These are phyloP conservation scores for Ocimum tenuiflorum DNA, from an alignment of 257 asterid genomes.

Conservation along the genomic window DNA sequence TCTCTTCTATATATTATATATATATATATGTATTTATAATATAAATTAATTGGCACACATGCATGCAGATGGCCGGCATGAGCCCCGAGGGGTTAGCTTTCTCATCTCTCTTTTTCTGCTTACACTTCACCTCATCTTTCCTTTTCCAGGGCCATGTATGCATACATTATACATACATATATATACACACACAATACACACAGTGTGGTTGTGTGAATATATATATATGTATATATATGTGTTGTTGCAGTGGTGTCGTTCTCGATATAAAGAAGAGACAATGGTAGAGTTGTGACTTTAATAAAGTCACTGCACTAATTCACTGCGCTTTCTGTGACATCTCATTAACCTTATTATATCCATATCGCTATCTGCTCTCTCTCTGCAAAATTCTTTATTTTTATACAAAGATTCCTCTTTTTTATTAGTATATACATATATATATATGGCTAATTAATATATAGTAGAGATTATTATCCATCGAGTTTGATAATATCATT, in stretches of 20 bases:
- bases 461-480: too few relatives aligned
- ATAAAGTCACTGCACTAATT: slow-evolving; percentile 14
- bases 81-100: slow-evolving; percentile 10
- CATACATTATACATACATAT: background rate
- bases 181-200: background rate
- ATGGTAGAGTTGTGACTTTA: slow-evolving; percentile 20
- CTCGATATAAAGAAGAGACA: slow-evolving; percentile 25
- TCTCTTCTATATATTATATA: background rate
- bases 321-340: background rate
- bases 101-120: slow-evolving; percentile 2
- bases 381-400: too few relatives aligned
- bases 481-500: too few relatives aligned
- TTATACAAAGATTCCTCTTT: too few relatives aligned
- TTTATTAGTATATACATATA: too few relatives aligned
- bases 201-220: background rate
- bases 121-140: slow-evolving; percentile 1
- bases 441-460: too few relatives aligned
- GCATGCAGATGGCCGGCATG: background rate
- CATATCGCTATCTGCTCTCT: too few relatives aligned
- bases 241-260: slow-evolving; percentile 6
- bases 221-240: background rate
- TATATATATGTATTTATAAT: too few relatives aligned
- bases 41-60: background rate
- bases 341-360: background rate
- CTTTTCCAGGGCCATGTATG: background rate